phyloP scores from a whole-genome alignment of 1,284 basidiomycete genomes.

The Psilocybe mexicana region DNA sequence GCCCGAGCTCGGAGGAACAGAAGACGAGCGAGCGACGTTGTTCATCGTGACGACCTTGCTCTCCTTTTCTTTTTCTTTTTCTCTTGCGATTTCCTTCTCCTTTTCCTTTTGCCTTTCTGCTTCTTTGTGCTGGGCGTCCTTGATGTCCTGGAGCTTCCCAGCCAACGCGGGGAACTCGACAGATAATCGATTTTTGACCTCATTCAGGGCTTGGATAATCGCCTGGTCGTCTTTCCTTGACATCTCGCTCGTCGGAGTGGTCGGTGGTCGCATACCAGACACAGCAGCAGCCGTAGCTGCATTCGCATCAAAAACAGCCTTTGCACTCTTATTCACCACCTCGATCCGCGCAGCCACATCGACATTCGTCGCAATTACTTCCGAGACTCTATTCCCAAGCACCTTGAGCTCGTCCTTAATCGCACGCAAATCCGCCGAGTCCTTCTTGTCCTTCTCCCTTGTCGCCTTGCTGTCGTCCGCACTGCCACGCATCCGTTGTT shows the following conservation, averaged over 20 bases:
- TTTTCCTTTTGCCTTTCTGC: background rate
- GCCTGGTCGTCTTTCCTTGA: conserved; percentile 1
- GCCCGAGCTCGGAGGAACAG: background rate
- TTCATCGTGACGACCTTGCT: background rate
- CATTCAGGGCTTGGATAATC: conserved; percentile 13
- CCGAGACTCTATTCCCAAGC: conserved; percentile 17
- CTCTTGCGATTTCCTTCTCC: no score
- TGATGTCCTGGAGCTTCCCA: conserved; percentile 16
- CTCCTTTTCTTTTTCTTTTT: background rate
- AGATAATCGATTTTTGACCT: conserved; percentile 13
- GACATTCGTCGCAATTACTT: conserved; percentile 10
- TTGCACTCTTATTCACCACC: conserved; percentile 2
- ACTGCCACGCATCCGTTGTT: conserved; percentile 18
- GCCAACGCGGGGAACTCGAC: conserved; percentile 14
- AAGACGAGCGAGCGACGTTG: background rate
- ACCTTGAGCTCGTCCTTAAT: conserved; percentile 22
- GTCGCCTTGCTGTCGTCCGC: no score
- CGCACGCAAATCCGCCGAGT: conserved; percentile 8
- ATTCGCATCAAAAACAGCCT: conserved; percentile 1
- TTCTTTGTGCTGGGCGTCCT: conserved; percentile 21
- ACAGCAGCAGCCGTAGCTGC: background rate
- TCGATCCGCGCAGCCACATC: background rate
- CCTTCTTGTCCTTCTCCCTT: conserved; percentile 14
- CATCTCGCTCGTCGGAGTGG: background rate
- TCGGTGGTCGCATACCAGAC: background rate